Percentiles rank a stretch among this genome's conserved stretches.
Evolutionary conservation across 805 yeast genomes (phyloP).

Genomic region (Kuraishia hungarica): DNA sequence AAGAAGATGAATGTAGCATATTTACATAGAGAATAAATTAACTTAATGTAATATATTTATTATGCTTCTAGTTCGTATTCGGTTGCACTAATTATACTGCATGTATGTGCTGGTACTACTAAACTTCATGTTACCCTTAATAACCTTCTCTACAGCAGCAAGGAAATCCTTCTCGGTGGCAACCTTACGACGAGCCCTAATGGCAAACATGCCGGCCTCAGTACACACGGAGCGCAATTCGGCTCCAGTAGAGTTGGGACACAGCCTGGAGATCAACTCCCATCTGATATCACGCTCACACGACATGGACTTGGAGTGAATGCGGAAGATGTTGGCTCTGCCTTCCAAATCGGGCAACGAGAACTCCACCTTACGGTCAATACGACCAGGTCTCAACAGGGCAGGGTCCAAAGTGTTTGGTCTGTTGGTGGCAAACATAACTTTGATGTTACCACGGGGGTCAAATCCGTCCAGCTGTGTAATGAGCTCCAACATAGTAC

Average conservation of each 20-base stretch:
- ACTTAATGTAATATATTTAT: too few relatives aligned
- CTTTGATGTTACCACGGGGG: constrained; percentile 97
- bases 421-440: constrained; percentile 98
- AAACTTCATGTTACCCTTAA: constrained; percentile 97
- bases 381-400: constrained; percentile 94
- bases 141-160: constrained; percentile 96
- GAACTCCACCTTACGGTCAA: constrained; percentile 97
- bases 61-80: too few relatives aligned
- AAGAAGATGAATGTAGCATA: too few relatives aligned
- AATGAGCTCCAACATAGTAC: constrained; percentile 97
- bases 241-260: constrained; percentile 99
- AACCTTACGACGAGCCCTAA: constrained; percentile 95
- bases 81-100: constrained; percentile 85
- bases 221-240: constrained; percentile 97
- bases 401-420: constrained; percentile 99
- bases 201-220: constrained; percentile 99
- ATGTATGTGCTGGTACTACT: constrained; percentile 95
- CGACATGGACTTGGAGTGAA: constrained; percentile 96
- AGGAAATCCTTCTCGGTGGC: constrained; percentile 97
- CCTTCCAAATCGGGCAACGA: constrained; percentile 96
- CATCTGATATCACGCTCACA: constrained; percentile 96
- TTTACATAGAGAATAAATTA: too few relatives aligned
- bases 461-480: constrained; percentile 98
- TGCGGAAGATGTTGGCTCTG: constrained; percentile 93
- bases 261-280: constrained; percentile 94